Conservation (phyloP, 139 green algal species). For the Auxenochlorella pyrenoidosa region DNA sequence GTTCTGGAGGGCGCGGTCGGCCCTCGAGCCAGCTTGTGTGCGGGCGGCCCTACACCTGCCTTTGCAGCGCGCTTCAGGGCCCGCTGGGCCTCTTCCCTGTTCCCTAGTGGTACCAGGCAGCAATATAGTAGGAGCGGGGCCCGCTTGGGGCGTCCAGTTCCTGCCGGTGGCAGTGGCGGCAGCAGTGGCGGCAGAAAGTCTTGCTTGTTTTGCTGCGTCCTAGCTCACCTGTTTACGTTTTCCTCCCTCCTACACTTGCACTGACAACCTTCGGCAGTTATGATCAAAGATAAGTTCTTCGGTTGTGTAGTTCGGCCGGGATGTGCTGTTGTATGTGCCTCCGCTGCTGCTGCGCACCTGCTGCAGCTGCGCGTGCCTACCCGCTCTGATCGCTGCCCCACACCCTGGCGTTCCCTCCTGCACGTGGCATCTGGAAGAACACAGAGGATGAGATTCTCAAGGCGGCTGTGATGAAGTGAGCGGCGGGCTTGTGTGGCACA, state of each 20-base stretch:
- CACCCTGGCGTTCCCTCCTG: neutral
- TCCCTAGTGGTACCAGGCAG: too few relatives aligned
- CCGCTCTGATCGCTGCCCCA: neutral
- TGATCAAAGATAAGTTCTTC: neutral
- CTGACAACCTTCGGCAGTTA: neutral
- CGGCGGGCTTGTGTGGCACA: too few relatives aligned
- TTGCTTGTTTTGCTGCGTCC: neutral
- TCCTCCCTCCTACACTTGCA: neutral
- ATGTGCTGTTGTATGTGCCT: too few relatives aligned
- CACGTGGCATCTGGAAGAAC: slow-evolving; percentile 96
- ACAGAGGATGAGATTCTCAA: slow-evolving; percentile 99
- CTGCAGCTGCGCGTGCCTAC: neutral
- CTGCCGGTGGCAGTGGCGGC: neutral
- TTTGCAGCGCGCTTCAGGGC: neutral
- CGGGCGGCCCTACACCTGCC: neutral
- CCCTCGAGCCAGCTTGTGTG: neutral
- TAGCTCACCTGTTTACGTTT: neutral
- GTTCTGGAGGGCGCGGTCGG: neutral
- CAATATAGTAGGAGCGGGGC: neutral
- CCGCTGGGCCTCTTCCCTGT: neutral
- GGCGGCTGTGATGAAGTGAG: slow-evolving; percentile 98
- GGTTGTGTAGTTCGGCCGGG: too few relatives aligned
- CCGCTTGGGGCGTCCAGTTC: neutral
- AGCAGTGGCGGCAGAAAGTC: neutral
- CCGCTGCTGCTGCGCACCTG: too few relatives aligned